These are phyloP conservation scores for Rhodosporidiobolus sp. DNA, from an alignment of 768 basidiomycete genomes.

Conservation along the genomic window DNA sequence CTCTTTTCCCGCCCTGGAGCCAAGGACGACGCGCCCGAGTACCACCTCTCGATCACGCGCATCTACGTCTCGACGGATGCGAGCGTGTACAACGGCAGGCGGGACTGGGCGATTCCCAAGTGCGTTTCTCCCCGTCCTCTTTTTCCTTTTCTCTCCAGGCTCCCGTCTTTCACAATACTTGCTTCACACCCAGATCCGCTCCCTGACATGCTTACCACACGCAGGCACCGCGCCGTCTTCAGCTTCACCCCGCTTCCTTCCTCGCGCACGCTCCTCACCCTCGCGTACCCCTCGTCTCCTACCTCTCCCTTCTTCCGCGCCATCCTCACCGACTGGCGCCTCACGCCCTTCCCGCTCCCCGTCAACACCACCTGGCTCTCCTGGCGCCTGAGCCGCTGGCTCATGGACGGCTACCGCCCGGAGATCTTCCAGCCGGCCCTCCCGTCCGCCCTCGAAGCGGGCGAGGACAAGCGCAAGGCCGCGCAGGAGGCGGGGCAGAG, in stretches of 20 bases:
- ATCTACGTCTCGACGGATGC: conserved; percentile 24
- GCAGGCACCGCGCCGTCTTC: conserved; percentile 21
- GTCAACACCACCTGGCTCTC: conserved; percentile 15
- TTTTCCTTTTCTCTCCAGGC: too few species aligned
- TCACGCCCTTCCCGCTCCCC: conserved; percentile 21
- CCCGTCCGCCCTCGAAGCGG: background rate
- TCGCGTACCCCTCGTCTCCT: conserved; percentile 3
- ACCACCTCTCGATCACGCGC: conserved; percentile 17
- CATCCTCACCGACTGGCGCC: conserved; percentile 14
- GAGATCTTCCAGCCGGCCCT: conserved; percentile 16
- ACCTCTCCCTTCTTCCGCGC: conserved; percentile 22
- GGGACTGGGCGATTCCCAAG: conserved; percentile 24
- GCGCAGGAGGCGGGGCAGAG: background rate
- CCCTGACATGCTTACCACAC: background rate
- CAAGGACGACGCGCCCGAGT: background rate
- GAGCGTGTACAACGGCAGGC: conserved; percentile 10
- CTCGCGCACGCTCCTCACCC: conserved; percentile 1
- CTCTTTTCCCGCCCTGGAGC: background rate
- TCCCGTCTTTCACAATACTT: background rate
- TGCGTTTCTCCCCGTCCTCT: background rate
- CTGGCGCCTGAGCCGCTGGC: background rate
- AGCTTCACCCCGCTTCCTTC: background rate
- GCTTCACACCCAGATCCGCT: background rate
- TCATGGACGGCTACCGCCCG: conserved; percentile 5
- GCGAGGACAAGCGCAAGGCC: background rate